Base-by-base conservation (phyloP, 345 rosid genomes). In the Physaria fendleri region DNA sequence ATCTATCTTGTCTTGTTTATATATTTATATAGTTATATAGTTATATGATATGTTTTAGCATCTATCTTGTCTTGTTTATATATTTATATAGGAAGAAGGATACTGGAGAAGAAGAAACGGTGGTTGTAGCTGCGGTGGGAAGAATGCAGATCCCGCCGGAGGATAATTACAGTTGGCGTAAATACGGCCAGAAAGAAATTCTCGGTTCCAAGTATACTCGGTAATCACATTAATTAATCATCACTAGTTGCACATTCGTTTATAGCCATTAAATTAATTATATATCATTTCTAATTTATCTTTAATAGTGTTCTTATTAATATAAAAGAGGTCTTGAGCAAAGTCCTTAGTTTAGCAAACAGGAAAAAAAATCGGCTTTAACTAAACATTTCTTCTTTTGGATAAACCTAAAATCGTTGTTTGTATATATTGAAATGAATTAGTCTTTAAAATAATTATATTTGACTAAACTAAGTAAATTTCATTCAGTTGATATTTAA, bases 151-250 rank as follows among this genome's bases (percentile, higher is more conserved):
- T 82, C 33, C 87, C 87, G 2, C 91, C 95, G 2, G 95, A 81
- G 6, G 91, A 87, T 54, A 83, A 80, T 29, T 81, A 37, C 62
- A 76, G 82, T 5, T 87, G 95, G 95, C 69, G 84, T 57, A 87
- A 87, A 58, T 87, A 87, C 12, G 95, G 95, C 5, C 95, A 87
- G 33, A 87, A 84, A 55, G 88, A 82, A 57, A 87, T 87, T 16
- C 62, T 84, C 3, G 82, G 79, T 3, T 78, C 88, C 0, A 76
- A 0, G 20, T 79, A 49, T 12, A 87, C 88, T 2, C 78, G 95
- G 91, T 87, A 79, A 14, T 15, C 34, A 16, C 4, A 32, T 1
- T 10, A 11, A 29, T 29, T 9, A 0, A 1, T 32, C 0, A 34
- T 11, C 15, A 41, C 23, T 41, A 11, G 8, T 37, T 5, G 3